Evolutionary conservation across 2,329 filamentous ascomycete species (phyloP).

Genomic region (Fusarium torulosum): DNA sequence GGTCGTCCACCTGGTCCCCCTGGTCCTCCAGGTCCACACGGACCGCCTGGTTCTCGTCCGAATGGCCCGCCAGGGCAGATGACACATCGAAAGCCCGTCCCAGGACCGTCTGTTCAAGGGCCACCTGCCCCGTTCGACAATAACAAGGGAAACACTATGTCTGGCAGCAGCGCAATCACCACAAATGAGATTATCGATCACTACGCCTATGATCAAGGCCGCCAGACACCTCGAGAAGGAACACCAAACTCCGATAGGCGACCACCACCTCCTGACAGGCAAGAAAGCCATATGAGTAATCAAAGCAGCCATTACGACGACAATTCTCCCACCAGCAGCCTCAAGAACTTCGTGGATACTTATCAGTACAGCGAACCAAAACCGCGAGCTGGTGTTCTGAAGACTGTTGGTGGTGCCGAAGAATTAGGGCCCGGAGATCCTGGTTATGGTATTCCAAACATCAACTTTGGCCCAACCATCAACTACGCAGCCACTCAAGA

Average conservation of each 20-base stretch:
- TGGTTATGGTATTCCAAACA: slow-evolving; percentile 72
- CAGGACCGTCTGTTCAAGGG: slow-evolving; percentile 35
- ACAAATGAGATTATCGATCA: slow-evolving; percentile 58
- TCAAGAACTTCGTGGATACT: slow-evolving; percentile 44
- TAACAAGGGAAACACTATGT: slow-evolving; percentile 43
- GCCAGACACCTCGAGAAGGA: slow-evolving; percentile 33
- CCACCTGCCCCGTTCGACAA: slow-evolving; percentile 37
- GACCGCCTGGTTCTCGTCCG: slow-evolving; percentile 23
- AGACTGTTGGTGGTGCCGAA: slow-evolving; percentile 75
- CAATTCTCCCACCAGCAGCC: slow-evolving; percentile 57
- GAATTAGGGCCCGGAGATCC: slow-evolving; percentile 41
- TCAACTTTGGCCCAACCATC: slow-evolving; percentile 89
- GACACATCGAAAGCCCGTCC: slow-evolving; percentile 50
- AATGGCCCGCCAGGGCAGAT: slow-evolving; percentile 42
- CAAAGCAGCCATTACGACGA: slow-evolving; percentile 71
- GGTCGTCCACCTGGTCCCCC: slow-evolving; percentile 44
- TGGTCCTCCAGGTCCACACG: slow-evolving; percentile 43
- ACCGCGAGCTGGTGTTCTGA: slow-evolving; percentile 83
- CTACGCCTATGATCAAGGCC: slow-evolving; percentile 51
- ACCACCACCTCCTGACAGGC: slow-evolving; percentile 46
- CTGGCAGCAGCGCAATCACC: slow-evolving; percentile 49
- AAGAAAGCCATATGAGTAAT: slow-evolving; percentile 47
- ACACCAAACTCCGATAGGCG: slow-evolving; percentile 39
- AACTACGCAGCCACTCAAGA: slow-evolving; percentile 66
- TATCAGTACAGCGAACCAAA: slow-evolving; percentile 43